Base-by-base conservation (phyloP, 768 basidiomycete species). In the Tylopilus subfusipes region DNA sequence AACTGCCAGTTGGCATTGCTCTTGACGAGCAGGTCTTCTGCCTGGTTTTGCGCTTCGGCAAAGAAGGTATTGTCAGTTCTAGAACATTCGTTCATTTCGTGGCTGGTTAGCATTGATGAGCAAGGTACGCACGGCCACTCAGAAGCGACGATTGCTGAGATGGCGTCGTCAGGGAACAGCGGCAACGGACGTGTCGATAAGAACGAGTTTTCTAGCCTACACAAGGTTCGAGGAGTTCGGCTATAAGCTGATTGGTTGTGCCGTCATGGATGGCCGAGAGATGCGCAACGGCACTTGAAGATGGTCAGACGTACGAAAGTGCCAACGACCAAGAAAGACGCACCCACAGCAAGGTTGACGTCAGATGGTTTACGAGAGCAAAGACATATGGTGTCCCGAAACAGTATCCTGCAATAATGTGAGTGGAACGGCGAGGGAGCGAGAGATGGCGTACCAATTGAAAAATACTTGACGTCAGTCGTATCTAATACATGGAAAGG, bases 371-470 rank as follows among this genome's bases (percentile, higher is more conserved):
- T 8, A 76, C 74, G 4, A 78, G 70, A 5, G 80, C 72, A 48
- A 83, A 72, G 8, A 74, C 75, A 50, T 73, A 82, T 0, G 81
- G 81, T 0, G 73, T 83, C 7, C 82, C 82, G 54, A 82, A 83
- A 59, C 81, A 85, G 55, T 83, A 82, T 14, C 82, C 81, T 83
- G 27, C 5, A 4, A n/a, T 34, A 4, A 9, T 12, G 12, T 44
- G 36, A 40, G 24, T 11, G 19, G 42, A 47, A 25, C 13, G 19
- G 43, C 21, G 18, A n/a, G 31, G 12, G 14, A 9, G 0, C 6
- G 19, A 43, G 38, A 53, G 4, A 47, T 1, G 22, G 11, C 55
- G 29, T 51, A 79, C 79, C 82, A 45, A 76, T 76, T 10, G 79
- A 72, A 52, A 65, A 72, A 55, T 79, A 82, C 36, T 73, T 70